A percentile compares a stretch with the other conserved stretches of the same genome.
These are phyloP conservation scores for Aspergillus ochraceus DNA, from an alignment of 2,329 filamentous ascomycete species.

Conservation along the genomic window DNA sequence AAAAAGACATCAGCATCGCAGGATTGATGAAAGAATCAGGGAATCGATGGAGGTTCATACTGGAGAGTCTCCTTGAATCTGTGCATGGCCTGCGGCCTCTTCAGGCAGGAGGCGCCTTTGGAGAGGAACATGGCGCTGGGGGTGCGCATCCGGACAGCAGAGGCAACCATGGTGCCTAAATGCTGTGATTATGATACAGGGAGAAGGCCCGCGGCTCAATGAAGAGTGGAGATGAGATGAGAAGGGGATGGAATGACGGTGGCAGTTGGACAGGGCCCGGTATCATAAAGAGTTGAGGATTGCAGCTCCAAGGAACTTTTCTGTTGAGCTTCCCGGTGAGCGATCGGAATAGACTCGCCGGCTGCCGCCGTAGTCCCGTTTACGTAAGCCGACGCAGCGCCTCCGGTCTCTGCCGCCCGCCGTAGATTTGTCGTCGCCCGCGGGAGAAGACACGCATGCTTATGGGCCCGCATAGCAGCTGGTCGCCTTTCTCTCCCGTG, in stretches of 20 bases:
- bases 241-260: slow-evolving; percentile 18
- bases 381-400: slow-evolving; percentile 23
- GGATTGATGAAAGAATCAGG: background rate
- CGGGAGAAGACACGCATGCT: slow-evolving; percentile 32
- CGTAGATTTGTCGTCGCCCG: slow-evolving; percentile 24
- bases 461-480: slow-evolving; percentile 5
- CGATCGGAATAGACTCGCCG: slow-evolving; percentile 33
- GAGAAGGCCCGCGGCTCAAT: slow-evolving; percentile 25
- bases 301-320: slow-evolving; percentile 37
- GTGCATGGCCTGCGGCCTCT: slow-evolving; percentile 46
- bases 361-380: slow-evolving; percentile 18
- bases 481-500: background rate
- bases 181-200: slow-evolving; percentile 25
- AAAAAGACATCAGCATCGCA: slow-evolving; percentile 21
- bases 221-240: slow-evolving; percentile 18
- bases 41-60: slow-evolving; percentile 29
- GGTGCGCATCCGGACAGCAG: slow-evolving; percentile 47
- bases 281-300: slow-evolving; percentile 30
- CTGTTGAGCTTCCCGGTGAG: slow-evolving; percentile 45
- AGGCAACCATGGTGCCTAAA: slow-evolving; percentile 55
- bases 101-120: slow-evolving; percentile 44
- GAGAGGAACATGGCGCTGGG: slow-evolving; percentile 44
- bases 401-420: slow-evolving; percentile 17
- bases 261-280: slow-evolving; percentile 25
- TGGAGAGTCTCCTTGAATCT: slow-evolving; percentile 44